phyloP scores from a whole-genome alignment of 192 early-diverging fungal genomes.

The Coemansia sp. region DNA sequence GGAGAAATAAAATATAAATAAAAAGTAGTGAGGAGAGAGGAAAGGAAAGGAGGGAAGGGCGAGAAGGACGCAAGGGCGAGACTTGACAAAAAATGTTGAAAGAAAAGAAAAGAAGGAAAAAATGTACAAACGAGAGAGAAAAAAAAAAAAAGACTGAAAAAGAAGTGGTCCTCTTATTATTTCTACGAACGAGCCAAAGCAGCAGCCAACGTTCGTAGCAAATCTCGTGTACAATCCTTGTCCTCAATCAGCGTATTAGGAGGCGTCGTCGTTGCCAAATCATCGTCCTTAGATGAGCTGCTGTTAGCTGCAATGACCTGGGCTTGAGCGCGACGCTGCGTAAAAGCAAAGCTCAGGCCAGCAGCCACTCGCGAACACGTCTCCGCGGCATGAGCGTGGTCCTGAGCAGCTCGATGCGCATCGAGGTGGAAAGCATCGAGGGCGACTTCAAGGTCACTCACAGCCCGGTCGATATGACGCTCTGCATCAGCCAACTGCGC shows the following conservation, averaged over 20 bases:
- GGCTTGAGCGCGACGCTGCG: conserved; percentile 31
- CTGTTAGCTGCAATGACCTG: conserved; percentile 9
- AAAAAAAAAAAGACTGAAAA: neutral
- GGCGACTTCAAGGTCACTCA: conserved; percentile 34
- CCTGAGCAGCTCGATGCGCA: conserved; percentile 31
- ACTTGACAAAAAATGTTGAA: neutral
- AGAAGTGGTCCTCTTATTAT: neutral
- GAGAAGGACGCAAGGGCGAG: neutral
- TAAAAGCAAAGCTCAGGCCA: conserved; percentile 32
- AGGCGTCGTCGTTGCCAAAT: neutral
- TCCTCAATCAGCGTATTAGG: neutral
- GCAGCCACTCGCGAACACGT: neutral
- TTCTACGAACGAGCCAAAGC: conserved; percentile 7
- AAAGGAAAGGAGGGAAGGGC: neutral
- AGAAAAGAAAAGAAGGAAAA: conserved; percentile 1
- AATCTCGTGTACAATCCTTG: conserved; percentile 24
- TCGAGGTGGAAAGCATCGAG: conserved; percentile 48
- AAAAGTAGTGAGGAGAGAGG: neutral
- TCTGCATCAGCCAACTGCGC: conserved; percentile 24
- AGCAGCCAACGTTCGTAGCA: conserved; percentile 38
- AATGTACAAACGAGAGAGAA: neutral
- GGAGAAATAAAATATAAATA: neutral
- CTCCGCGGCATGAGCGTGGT: conserved; percentile 15
- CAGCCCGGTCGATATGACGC: conserved; percentile 23
- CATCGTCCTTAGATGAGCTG: neutral